Evolutionary conservation across 2,329 filamentous ascomycete species (phyloP).

Genomic region (Botryotinia narcissicola): DNA sequence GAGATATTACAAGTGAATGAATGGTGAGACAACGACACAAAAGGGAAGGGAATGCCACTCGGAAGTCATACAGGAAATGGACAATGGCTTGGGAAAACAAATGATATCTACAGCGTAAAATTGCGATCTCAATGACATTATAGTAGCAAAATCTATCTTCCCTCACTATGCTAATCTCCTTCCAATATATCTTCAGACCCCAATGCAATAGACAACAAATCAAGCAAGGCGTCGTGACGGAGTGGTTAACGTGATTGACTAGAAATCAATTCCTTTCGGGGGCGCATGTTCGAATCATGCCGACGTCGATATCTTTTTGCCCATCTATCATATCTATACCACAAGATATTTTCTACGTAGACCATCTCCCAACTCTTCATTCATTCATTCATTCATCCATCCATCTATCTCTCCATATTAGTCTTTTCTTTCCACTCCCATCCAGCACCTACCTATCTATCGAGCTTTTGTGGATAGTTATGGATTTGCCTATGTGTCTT

Average conservation of each 20-base stretch:
- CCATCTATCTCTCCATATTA: background rate
- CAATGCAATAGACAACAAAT: fast-evolving
- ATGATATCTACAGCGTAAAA: background rate
- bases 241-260: conserved; percentile 13
- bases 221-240: background rate
- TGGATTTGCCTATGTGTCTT: background rate
- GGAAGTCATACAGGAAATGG: background rate
- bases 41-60: background rate
- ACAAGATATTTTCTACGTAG: too few species aligned
- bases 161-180: fast-evolving
- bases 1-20: background rate
- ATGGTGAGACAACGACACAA: background rate
- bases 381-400: background rate
- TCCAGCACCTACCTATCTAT: background rate
- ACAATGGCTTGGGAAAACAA: background rate
- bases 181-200: background rate
- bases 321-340: background rate
- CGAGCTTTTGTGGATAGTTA: background rate
- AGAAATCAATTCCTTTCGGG: conserved; percentile 12
- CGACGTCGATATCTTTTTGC: background rate
- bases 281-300: conserved; percentile 16
- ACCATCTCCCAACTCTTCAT: background rate
- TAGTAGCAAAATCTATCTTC: background rate
- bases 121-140: background rate
- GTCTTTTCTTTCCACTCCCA: background rate